Percentiles rank a stretch among this genome's conserved stretches.
These are phyloP conservation scores for Daldinia concentrica DNA, from an alignment of 495 filamentous ascomycete genomes.

Conservation along the genomic window DNA sequence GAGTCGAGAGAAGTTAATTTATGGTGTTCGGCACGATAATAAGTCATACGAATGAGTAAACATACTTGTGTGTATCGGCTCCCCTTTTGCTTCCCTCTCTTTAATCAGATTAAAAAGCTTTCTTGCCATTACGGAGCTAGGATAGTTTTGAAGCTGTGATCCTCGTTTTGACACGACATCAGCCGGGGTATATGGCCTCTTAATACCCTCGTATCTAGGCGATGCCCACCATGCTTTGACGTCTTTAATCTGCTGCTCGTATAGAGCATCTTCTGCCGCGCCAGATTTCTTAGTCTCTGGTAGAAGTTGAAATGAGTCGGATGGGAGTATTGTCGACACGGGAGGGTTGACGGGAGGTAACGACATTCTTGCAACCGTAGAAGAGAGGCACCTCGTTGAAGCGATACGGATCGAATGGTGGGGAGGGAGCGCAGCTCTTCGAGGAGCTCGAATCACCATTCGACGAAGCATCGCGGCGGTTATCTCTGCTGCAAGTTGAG, in stretches of 20 bases:
- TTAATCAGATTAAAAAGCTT: constrained; percentile 91
- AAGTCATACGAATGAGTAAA: constrained; percentile 7
- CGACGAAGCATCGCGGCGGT: constrained; percentile 49
- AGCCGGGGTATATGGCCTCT: constrained; percentile 85
- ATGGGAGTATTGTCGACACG: constrained; percentile 64
- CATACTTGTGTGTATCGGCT: constrained; percentile 91
- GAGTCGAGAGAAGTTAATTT: neutral
- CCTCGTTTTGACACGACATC: constrained; percentile 95
- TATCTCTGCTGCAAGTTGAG: neutral
- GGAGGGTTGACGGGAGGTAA: constrained; percentile 50
- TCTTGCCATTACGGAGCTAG: constrained; percentile 89
- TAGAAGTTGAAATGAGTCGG: constrained; percentile 83
- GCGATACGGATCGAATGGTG: constrained; percentile 17
- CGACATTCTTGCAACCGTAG: constrained; percentile 45
- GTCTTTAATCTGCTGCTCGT: constrained; percentile 78
- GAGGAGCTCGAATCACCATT: constrained; percentile 45
- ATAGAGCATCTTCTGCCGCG: constrained; percentile 81
- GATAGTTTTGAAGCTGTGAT: constrained; percentile 83
- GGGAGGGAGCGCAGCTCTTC: constrained; percentile 41
- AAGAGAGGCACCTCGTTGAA: constrained; percentile 38
- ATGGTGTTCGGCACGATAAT: neutral
- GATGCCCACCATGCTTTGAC: constrained; percentile 89
- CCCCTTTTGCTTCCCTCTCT: constrained; percentile 73
- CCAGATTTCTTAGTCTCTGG: constrained; percentile 76
- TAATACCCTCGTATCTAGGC: constrained; percentile 86